These are phyloP conservation scores for Tuber borchii DNA, from an alignment of 495 filamentous ascomycete species.

Conservation along the genomic window DNA sequence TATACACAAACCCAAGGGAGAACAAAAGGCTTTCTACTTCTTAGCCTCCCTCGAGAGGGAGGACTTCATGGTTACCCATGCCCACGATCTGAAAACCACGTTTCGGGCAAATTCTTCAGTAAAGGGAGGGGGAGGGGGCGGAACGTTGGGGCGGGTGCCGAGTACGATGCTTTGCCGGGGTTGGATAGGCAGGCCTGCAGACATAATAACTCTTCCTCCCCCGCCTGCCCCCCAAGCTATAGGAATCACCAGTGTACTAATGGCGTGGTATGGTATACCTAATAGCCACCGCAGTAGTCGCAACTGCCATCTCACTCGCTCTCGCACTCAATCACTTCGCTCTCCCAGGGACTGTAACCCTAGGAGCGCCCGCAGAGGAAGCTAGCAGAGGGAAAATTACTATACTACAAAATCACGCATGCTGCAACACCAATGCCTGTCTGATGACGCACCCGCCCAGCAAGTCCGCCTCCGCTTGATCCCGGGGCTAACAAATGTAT, in stretches of 20 bases:
- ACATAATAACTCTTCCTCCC: constrained; percentile 45
- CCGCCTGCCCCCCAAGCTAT: not conserved
- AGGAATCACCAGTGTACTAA: not conserved
- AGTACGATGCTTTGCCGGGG: constrained; percentile 46
- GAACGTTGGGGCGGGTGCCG: constrained; percentile 44
- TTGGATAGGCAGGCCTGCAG: constrained; percentile 54
- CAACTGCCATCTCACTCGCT: constrained; percentile 55
- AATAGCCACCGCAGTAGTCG: constrained; percentile 58
- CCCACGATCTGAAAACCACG: constrained; percentile 43
- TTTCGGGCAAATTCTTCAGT: constrained; percentile 43
- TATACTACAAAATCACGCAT: constrained; percentile 46
- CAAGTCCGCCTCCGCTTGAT: not conserved
- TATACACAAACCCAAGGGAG: too few relatives aligned
- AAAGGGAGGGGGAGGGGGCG: constrained; percentile 36
- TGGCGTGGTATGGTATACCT: constrained; percentile 40
- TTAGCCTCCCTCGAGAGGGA: too few relatives aligned
- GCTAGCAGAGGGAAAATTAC: constrained; percentile 63
- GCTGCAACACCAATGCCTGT: not conserved
- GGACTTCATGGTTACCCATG: too few relatives aligned
- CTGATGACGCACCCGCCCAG: not conserved
- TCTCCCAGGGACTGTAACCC: constrained; percentile 54
- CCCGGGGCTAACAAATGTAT: not conserved
- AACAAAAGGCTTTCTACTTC: too few relatives aligned
- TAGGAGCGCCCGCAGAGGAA: constrained; percentile 69
- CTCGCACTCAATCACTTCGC: constrained; percentile 47